Evolutionary conservation across 257 asterid genomes (phyloP), one percentile per base, ranked within the genome.

Genomic region (Lycium barbarum): DNA sequence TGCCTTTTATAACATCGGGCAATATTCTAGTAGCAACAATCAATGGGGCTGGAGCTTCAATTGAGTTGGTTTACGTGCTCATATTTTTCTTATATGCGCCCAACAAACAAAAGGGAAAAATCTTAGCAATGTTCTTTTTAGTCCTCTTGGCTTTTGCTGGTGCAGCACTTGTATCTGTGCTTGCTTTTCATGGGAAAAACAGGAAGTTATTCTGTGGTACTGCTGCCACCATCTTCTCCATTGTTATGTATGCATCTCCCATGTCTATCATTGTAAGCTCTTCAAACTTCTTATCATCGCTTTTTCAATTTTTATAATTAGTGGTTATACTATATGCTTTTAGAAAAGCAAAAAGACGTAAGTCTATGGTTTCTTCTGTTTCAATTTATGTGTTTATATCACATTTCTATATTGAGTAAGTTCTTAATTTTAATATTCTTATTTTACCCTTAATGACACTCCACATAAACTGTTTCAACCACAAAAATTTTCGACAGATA

Each of bases 1-100:
- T 93, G 88, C 98, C 98, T 2, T 94, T 96, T 84, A 94, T 96
- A 83, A 93, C 99, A 15, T 93, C 94, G 0, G 84, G 92, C 91
- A 95, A 94, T 87, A 51, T 96, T 71, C 89, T 93, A 0, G 93
- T 96, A 18, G 88, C 94, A 4, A 91, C 94, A 2, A 88, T 93
- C 49, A 95, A 93, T 33, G 97, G 93, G 15, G 87, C 96, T 2
- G 97, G 98, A 2, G 96, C 92, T 4, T 92, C 47, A 51, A 90
- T 95, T 36, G 96, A 95, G 70, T n/a, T 70, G 15, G 80, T 90
- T 11, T 93, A 92, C 73, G 94, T 93, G 83, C 8, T 92, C 55
- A 84, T 90, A 11, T 95, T 92, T 85, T 82, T 92, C 49, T 0
- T 89, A 4, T 92, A 87, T 78, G 94, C 96, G n/a, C 88, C 93